Evolutionary conservation across 352 stramenopile species (phyloP), one percentile per base, ranked within the genome.

Genomic region (Hyaloperonospora arabidopsidis): DNA sequence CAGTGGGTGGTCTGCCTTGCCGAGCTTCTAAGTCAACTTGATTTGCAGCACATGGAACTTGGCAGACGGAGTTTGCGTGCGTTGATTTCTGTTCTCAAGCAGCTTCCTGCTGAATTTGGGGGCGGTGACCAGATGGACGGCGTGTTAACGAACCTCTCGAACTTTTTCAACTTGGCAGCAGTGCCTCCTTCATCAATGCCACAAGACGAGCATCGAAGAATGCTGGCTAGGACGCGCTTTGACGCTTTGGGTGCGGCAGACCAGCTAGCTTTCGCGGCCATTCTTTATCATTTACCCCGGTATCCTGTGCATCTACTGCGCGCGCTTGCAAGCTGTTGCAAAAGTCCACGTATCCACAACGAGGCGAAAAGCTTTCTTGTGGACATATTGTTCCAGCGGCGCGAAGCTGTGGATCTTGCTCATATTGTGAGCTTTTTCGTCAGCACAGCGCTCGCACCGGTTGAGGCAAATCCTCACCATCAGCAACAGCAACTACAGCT

Each of bases 361-460:
- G 67, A 89, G 34, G 79, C 77, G n/a, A 93, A 93, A 65, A 89
- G 69, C 28, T 93, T 89, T 44, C 57, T 90, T 17, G 74, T 93
- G 39, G 83, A 93, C 43, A 87, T 93, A 62, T 36, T 93, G 1
- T 75, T 84, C 56, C 76, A 87, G 52, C 74, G 79, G 5, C 64
- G 70, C 22, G 65, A 84, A 19, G 60, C 51, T 49, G 53, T 93
- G 38, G 78, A 93, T 52, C 67, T 89, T 1, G 79, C 76, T 5
- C 78, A 87, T 52, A 68, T 93, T 14, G 72, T 89, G 21, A 90
- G 79, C 50, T 93, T 93, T 60, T 68, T 90, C 23, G 83, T 93
- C 52, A 90, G 79, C 36, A 74, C 70, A 5, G 67, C 84, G 15
- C 68, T 93, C n/a, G 68, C 74, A 32, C 39, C 69, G 35, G 59